Evolutionary conservation across 1,139 yeast species (phyloP), one percentile per base, ranked within the genome.

Genomic region (Candida tetrigidarum): DNA sequence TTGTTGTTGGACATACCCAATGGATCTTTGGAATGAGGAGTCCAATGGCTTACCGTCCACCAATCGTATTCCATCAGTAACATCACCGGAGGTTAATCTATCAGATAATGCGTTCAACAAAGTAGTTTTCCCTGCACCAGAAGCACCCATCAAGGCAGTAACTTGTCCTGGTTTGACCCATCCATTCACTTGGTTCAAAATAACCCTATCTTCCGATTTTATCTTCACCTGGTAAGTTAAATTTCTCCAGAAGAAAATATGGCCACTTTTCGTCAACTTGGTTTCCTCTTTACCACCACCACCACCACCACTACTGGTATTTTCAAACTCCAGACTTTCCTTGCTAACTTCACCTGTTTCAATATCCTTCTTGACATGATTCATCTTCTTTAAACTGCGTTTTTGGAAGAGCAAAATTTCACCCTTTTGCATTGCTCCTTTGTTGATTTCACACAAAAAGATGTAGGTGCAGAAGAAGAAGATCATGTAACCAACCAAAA

Each of bases 401-500:
- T 54, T 59, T 54, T 57, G 64, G 44, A 82, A 89, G 39, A 88
- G 76, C 46, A 86, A 72, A 43, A 87, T 78, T 67, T 89, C 96
- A 69, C 96, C 96, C 69, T 83, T 86, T 62, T 88, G 91, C 69
- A 83, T 80, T 18, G 89, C 82, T 63, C 91, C 90, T 57, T 83
- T 86, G 58, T 84, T 84, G 50, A 68, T 66, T 66, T 85, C 92
- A 49, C 83, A 79, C 50, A 83, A 74, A 5, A 71, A 39, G 56
- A 88, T 63, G 59, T 85, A 84, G 14, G 80, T 69, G 37, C 56
- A 54, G 43, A 84, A 66, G 64, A 86, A 84, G 62, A 83, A 75
- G 18, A 81, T 39, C 25, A 68, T 63, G 56, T 76, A 86, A 0
- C 73, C 88, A 50, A 83, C 45, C 35, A 77, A 66, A 54, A 90